Evolutionary conservation across 1,284 basidiomycete genomes (phyloP), one percentile per base, ranked within the genome.

Genomic region (Ceratobasidium sp.): DNA sequence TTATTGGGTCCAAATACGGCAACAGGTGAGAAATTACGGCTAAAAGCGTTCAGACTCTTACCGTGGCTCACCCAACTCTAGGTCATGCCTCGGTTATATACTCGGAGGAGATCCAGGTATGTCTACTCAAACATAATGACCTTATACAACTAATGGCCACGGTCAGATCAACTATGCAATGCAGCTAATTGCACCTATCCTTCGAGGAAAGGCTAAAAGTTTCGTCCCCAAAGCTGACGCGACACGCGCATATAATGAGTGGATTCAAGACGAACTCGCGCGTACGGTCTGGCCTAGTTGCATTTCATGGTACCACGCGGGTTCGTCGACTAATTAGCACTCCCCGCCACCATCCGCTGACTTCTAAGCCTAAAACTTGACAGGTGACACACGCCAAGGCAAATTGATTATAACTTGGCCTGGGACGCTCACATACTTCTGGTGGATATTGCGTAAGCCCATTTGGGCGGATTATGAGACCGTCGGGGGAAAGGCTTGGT

Each of bases 1-100:
- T 76, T 88, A 65, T 81, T 87, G 41, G 87, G 87, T 86, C 64
- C 73, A 27, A 73, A 73, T 22, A 53, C 48, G 9, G 60, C 59
- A 9, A 63, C 71, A 2, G 71, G 71, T 73, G 24, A 67, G 22
- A 9, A 6, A 27, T 22, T 44, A 7, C 36, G 14, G 33, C 11
- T 24, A 63, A 24, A 14, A 51, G n/a, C 15, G 8, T 11, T 19
- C 2, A 3, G 15, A 47, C 27, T 47, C 7, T 56, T 56, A 41
- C 11, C 11, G 36, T 5, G 4, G 36, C 36, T 41, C 6, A 5
- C n/a, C 41, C 31, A 9, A 17, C 24, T 56, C 1, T 24, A 73
- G 71, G 71, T 31, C 71, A 73, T 41, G 59, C 71, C 14, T 73
- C 71, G 1, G 71, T 64, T n/a, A 63, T 73, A 9, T 73, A 27